Conservation (phyloP, 1,284 basidiomycete genomes). For the Inonotus obliquus region DNA sequence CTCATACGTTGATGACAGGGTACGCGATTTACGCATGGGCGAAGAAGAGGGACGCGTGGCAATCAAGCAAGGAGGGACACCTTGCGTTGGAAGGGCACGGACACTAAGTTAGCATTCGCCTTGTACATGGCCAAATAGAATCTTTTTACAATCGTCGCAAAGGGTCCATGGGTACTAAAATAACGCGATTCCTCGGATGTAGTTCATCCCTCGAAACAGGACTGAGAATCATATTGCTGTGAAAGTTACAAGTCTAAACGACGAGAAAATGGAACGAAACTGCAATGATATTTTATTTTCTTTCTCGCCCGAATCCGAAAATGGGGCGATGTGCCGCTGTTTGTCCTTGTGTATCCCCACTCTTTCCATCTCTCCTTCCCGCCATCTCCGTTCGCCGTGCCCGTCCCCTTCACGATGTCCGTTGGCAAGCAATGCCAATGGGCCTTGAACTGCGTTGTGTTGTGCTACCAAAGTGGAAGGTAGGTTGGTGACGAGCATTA, state of each 20-base stretch:
- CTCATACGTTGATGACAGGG: conserved; percentile 39
- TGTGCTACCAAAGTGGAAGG: background rate
- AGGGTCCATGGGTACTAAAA: background rate
- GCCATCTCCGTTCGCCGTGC: background rate
- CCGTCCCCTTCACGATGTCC: background rate
- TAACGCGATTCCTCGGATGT: background rate
- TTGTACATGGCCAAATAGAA: background rate
- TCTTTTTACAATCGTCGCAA: no score
- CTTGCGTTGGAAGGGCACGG: conserved; percentile 35
- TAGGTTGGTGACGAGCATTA: background rate
- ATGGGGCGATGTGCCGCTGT: background rate
- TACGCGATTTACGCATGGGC: conserved; percentile 85
- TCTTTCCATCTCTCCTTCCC: background rate
- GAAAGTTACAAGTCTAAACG: background rate
- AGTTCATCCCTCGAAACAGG: background rate
- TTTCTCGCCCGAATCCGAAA: no score
- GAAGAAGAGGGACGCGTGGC: conserved; percentile 62
- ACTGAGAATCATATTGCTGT: background rate
- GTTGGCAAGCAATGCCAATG: background rate
- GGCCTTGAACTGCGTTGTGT: background rate
- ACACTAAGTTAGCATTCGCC: background rate
- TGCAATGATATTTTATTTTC: no score
- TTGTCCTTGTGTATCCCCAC: background rate
- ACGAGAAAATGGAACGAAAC: no score
- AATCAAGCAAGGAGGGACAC: conserved; percentile 81